phyloP scores from a whole-genome alignment of 1,284 basidiomycete species.

The Trichosporon ovoides region DNA sequence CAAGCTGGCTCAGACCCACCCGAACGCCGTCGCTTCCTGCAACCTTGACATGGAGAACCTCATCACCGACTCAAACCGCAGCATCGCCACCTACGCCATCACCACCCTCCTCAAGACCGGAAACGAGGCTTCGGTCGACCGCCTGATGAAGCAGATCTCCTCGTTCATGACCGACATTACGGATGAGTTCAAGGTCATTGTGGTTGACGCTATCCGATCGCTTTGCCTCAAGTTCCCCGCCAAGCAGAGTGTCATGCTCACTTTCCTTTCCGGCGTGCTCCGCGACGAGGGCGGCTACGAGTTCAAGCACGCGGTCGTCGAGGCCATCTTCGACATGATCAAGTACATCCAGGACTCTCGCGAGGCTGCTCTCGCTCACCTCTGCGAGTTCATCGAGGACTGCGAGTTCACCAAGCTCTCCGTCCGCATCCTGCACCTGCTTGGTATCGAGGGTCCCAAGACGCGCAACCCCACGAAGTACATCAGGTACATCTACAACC shows the following conservation, averaged over 20 bases:
- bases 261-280: slow-evolving; percentile 87
- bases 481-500: slow-evolving; percentile 99
- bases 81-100: slow-evolving; percentile 97
- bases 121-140: slow-evolving; percentile 96
- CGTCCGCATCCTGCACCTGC: slow-evolving; percentile 89
- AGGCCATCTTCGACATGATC: slow-evolving; percentile 99
- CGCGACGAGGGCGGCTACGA: slow-evolving; percentile 98
- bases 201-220: slow-evolving; percentile 96
- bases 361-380: slow-evolving; percentile 88
- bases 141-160: slow-evolving; percentile 98
- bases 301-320: slow-evolving; percentile 98
- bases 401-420: slow-evolving; percentile 99
- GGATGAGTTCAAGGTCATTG: slow-evolving; percentile 99
- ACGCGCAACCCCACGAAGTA: slow-evolving; percentile 94
- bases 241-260: slow-evolving; percentile 92
- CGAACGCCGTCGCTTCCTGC: slow-evolving; percentile 80
- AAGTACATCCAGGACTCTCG: slow-evolving; percentile 93
- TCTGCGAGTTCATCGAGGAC: slow-evolving; percentile 99
- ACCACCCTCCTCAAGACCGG: slow-evolving; percentile 99
- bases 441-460: slow-evolving; percentile 94
- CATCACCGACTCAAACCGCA: slow-evolving; percentile 92
- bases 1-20: slow-evolving; percentile 75
- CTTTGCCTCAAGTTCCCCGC: slow-evolving; percentile 97
- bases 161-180: slow-evolving; percentile 99
- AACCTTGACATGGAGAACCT: slow-evolving; percentile 97